Base-by-base conservation (phyloP, 1,139 yeast genomes). In the Geotrichum australiense region DNA sequence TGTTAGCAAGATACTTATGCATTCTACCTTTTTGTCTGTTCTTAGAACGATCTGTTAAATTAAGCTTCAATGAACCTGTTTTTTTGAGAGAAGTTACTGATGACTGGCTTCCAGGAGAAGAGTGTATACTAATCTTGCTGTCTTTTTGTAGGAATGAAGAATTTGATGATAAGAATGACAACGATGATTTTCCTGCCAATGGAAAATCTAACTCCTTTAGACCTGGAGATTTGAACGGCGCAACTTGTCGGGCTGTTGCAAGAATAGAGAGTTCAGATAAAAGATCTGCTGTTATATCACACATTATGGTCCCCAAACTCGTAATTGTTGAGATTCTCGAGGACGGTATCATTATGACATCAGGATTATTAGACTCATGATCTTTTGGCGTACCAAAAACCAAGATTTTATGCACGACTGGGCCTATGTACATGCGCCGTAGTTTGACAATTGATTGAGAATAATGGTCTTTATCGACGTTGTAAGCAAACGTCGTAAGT, bases 1-100 rank as follows among this genome's bases (percentile, higher is more conserved):
- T 75, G 50, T 81, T 80, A 0, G 87, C 97, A 55, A 80, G 63
- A 33, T 83, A 69, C 54, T 91, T 91, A 11, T 74, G 59, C 53
- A 82, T 83, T 43, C 98, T 69, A 1, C 96, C 97, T 37, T 67
- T 71, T 25, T 74, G 70, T 37, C 80, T 64, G 53, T 75, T 58
- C 56, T 74, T 65, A 51, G 81, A 54, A 63, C 80, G 62, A 62
- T 78, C 66, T 61, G 73, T 53, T 52, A 71, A 52, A 5, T 59
- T 57, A 41, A 61, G 53, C 6, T 59, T 57, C 14, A 61, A 57
- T 2, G 66, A 57, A 12, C 66, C 66, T 1, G 62, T 47, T 12
- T 55, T 57, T 10, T 35, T 19, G 14, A 39, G 14, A 11, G 39
- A 33, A 3, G 19, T 6, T 2, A 27, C 35, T n/a, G 30, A 21